Evolutionary conservation across 345 rosid species (phyloP).

Genomic region (Gossypium stocksii): DNA sequence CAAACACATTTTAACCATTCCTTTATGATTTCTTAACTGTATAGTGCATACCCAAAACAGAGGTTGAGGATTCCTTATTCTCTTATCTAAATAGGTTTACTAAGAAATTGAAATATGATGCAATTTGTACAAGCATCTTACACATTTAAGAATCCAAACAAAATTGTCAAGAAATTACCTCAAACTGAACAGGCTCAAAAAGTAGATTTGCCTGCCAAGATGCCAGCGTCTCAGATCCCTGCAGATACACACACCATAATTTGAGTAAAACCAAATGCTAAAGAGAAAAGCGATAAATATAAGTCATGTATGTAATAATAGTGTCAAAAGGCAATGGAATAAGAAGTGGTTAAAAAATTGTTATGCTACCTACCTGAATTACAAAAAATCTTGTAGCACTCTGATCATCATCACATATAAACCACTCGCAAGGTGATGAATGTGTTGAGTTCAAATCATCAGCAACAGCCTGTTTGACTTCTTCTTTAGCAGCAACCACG

Average conservation of each 20-base stretch:
- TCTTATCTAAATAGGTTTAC: neutral
- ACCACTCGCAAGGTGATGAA: slow-evolving; percentile 95
- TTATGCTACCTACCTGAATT: slow-evolving; percentile 58
- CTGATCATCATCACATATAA: slow-evolving; percentile 78
- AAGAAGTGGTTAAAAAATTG: neutral
- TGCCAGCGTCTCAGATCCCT: slow-evolving; percentile 91
- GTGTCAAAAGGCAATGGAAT: neutral
- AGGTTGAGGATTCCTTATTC: neutral
- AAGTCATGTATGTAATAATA: neutral
- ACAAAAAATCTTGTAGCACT: slow-evolving; percentile 73
- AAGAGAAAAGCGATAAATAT: neutral
- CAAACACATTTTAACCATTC: neutral
- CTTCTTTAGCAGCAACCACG: slow-evolving; percentile 92
- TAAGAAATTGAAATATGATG: neutral
- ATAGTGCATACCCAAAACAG: neutral
- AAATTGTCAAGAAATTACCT: slow-evolving; percentile 38
- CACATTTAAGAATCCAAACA: neutral
- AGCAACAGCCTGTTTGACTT: slow-evolving; percentile 94
- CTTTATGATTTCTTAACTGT: neutral
- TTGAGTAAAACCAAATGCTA: neutral
- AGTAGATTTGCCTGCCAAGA: slow-evolving; percentile 97
- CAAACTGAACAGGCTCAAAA: slow-evolving; percentile 86
- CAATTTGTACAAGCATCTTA: slow-evolving; percentile 3
- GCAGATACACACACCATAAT: slow-evolving; percentile 18
- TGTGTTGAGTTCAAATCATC: slow-evolving; percentile 70